Conservation (phyloP, 1,284 basidiomycete species). For the Leccinum griseonigrum region DNA sequence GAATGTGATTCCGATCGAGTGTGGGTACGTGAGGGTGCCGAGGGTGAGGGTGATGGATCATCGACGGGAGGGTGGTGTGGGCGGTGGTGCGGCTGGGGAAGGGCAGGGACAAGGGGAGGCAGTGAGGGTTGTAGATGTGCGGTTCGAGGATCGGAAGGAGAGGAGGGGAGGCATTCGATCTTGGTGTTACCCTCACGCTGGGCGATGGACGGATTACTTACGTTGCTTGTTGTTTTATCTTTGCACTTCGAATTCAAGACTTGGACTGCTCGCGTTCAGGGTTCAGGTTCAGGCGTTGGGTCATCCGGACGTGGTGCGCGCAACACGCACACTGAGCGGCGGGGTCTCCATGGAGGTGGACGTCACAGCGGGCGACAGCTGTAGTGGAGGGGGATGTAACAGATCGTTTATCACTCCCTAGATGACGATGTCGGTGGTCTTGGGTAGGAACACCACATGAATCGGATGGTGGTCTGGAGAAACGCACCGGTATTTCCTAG, state of each 20-base stretch:
- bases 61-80: conserved; percentile 25
- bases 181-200: conserved; percentile 20
- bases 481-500: conserved; percentile 63
- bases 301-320: conserved; percentile 63
- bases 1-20: conserved; percentile 68
- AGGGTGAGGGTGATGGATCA: conserved; percentile 57
- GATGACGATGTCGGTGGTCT: conserved; percentile 65
- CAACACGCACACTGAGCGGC: conserved; percentile 51
- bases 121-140: conserved; percentile 53
- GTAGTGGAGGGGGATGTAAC: conserved; percentile 13
- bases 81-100: conserved; percentile 7
- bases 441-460: conserved; percentile 30
- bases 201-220: no score
- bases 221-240: no score
- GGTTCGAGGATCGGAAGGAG: conserved; percentile 37
- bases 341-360: conserved; percentile 14
- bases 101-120: conserved; percentile 39
- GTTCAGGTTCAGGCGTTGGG: conserved; percentile 70
- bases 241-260: no score
- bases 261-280: no score
- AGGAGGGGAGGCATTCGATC: conserved; percentile 8
- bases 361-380: conserved; percentile 15
- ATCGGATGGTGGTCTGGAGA: conserved; percentile 1
- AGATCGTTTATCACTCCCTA: conserved; percentile 47
- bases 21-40: conserved; percentile 61